phyloP scores from a whole-genome alignment of 768 basidiomycete species.

The Russula foetens region DNA sequence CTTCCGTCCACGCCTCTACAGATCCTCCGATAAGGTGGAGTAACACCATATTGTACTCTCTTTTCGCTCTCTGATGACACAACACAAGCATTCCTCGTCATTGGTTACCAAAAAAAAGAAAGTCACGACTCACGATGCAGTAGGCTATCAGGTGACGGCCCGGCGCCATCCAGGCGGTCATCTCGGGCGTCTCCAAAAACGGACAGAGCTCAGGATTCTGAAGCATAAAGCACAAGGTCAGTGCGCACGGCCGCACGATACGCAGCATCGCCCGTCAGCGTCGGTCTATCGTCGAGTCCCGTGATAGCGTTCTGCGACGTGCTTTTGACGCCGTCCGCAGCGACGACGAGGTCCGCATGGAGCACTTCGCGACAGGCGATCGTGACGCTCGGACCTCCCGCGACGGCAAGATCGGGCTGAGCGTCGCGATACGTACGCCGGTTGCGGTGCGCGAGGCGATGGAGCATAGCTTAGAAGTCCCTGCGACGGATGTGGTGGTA shows the following conservation, averaged over 20 bases:
- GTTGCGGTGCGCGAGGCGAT: constrained; percentile 28
- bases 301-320: constrained; percentile 41
- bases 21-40: constrained; percentile 33
- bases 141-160: constrained; percentile 38
- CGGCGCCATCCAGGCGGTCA: constrained; percentile 56
- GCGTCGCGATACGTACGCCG: constrained; percentile 25
- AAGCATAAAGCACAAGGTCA: constrained; percentile 35
- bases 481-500: constrained; percentile 38
- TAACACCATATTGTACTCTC: constrained; percentile 32
- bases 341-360: constrained; percentile 31
- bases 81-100: background rate
- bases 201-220: constrained; percentile 42
- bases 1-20: constrained; percentile 36
- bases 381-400: constrained; percentile 27
- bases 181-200: constrained; percentile 43
- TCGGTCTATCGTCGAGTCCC: constrained; percentile 33
- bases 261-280: constrained; percentile 54
- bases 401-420: constrained; percentile 24
- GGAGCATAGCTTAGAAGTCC: constrained; percentile 35
- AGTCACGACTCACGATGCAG: constrained; percentile 30
- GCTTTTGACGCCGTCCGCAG: constrained; percentile 41
- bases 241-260: constrained; percentile 49
- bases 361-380: constrained; percentile 31
- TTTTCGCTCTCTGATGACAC: constrained; percentile 26
- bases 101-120: too few species aligned